phyloP scores from a whole-genome alignment of 495 filamentous ascomycete species.

The Podospora conica region DNA sequence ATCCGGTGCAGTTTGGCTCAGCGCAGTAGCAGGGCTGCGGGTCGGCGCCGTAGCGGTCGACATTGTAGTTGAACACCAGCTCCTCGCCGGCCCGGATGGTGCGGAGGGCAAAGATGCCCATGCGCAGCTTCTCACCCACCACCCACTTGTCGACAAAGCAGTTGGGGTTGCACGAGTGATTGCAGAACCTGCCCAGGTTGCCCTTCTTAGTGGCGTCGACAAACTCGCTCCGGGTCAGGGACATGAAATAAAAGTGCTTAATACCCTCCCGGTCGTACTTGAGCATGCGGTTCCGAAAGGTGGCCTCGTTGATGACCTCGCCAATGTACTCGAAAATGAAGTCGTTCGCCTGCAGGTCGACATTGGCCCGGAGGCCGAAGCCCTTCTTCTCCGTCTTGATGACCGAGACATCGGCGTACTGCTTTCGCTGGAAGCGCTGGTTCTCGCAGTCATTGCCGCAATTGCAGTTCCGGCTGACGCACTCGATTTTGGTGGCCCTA shows the following conservation, averaged over 20 bases:
- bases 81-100: slow-evolving; percentile 85
- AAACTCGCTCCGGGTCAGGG: slow-evolving; percentile 90
- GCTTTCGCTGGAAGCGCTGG: slow-evolving; percentile 84
- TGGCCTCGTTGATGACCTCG: slow-evolving; percentile 90
- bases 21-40: slow-evolving; percentile 96
- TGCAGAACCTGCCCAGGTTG: slow-evolving; percentile 95
- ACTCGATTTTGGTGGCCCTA: slow-evolving; percentile 96
- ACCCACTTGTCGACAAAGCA: slow-evolving; percentile 99
- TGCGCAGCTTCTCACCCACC: slow-evolving; percentile 93
- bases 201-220: slow-evolving; percentile 97
- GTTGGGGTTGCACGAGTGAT: slow-evolving; percentile 98
- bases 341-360: slow-evolving; percentile 67
- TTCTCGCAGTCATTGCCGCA: slow-evolving; percentile 89
- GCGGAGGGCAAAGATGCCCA: slow-evolving; percentile 96
- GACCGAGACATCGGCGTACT: slow-evolving; percentile 87
- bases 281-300: slow-evolving; percentile 79
- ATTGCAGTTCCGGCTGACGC: slow-evolving; percentile 71
- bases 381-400: slow-evolving; percentile 98
- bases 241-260: slow-evolving; percentile 99
- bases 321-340: slow-evolving; percentile 99
- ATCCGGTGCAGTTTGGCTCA: slow-evolving; percentile 90
- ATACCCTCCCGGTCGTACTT: slow-evolving; percentile 94
- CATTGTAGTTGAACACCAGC: slow-evolving; percentile 99
- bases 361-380: slow-evolving; percentile 79
- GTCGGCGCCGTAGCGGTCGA: slow-evolving; percentile 94